These are phyloP conservation scores for Phoenix dactylifera DNA, from an alignment of 176 grass and related monocot species.

Conservation along the genomic window DNA sequence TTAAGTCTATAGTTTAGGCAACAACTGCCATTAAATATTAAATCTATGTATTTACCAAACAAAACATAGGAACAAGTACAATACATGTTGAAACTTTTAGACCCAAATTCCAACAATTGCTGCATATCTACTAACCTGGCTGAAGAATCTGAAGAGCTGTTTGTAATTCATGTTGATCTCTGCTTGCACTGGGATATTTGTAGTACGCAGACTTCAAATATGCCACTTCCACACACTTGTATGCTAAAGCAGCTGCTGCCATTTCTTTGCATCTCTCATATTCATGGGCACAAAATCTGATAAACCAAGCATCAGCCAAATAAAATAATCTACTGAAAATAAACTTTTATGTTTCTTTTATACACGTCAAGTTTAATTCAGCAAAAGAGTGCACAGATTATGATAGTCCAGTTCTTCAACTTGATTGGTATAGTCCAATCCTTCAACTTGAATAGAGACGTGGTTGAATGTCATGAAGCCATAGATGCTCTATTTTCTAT, in stretches of 20 bases:
- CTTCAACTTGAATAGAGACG: too few species aligned
- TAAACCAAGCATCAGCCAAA: constrained; percentile 9
- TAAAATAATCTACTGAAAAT: neutral
- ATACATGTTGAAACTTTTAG: too few species aligned
- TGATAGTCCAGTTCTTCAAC: too few species aligned
- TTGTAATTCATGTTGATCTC: constrained; percentile 78
- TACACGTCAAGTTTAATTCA: neutral
- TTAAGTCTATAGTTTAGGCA: too few species aligned
- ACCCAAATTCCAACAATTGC: neutral
- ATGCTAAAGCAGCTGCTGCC: constrained; percentile 79
- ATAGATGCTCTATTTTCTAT: too few species aligned
- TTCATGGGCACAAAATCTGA: constrained; percentile 68
- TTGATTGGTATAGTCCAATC: too few species aligned
- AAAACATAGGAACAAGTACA: too few species aligned
- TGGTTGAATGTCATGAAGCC: too few species aligned
- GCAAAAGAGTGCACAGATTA: too few species aligned
- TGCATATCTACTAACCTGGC: constrained; percentile 38
- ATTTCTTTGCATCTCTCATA: constrained; percentile 78
- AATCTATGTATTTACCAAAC: too few species aligned
- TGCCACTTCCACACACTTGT: constrained; percentile 95
- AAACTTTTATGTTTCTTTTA: neutral
- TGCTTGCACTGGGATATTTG: constrained; percentile 57
- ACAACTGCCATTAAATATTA: too few species aligned
- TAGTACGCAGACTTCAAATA: constrained; percentile 84
- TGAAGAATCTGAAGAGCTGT: constrained; percentile 44